Evolutionary conservation across 371 early-diverging fungal species (phyloP), one percentile per base, ranked within the genome.

Genomic region (Circinella umbellata): DNA sequence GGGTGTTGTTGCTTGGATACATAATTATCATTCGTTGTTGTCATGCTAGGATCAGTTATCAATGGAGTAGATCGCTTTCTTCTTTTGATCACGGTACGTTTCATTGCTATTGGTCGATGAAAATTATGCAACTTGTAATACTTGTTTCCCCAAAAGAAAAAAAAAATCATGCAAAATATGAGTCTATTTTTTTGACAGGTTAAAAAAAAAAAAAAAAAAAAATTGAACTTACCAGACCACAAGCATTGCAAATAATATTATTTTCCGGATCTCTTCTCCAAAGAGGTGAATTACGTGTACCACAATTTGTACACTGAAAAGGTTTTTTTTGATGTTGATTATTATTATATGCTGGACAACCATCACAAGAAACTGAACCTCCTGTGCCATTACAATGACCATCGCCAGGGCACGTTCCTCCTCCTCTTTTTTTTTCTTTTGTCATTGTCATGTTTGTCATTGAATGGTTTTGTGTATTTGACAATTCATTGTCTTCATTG

Each of bases 181-280:
- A n/a, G n/a, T n/a, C n/a, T n/a, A n/a, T n/a, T n/a, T n/a, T n/a
- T 27, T 27, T 27, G 42, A 42, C 9, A 42, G 42, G 42, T 9
- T n/a, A 51, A 14, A 51, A 13, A 46, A 13, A n/a, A n/a, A n/a
- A n/a, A n/a, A n/a, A n/a, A n/a, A n/a, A n/a, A n/a, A n/a, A n/a
- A n/a, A n/a, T n/a, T n/a, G n/a, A 27, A 57, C 57, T 27, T 57
- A 57, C 57, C 14, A 96, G 80, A 27, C 96, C 95, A 74, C 95
- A 95, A 1, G 94, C 95, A 76, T 96, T 95, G 74, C 95, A 95
- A 35, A 95, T 86, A 20, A 87, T 86, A 59, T 92, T 89, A 39
- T 93, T 93, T 17, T 83, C 80, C 55, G 87, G 88, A 65, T 92
- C 91, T 64, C 95, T 80, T 34, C 99, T 80, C 95, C 99, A 98